phyloP scores from a whole-genome alignment of 2,329 filamentous ascomycete species.

The Fusarium staphyleae region DNA sequence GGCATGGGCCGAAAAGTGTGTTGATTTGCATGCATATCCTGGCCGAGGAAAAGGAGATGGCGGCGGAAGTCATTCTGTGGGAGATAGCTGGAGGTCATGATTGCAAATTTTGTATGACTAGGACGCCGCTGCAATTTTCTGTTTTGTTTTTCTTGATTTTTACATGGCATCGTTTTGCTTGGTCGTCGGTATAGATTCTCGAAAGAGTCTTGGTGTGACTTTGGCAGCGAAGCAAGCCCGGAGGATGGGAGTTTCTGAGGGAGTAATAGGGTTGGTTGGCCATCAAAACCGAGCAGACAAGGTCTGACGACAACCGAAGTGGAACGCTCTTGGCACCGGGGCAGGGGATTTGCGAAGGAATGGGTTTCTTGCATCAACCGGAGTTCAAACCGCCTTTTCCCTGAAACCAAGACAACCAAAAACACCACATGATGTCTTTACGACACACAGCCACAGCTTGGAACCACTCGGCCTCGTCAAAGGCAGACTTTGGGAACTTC shows the following conservation, averaged over 20 bases:
- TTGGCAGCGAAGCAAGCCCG: constrained; percentile 10
- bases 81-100: constrained; percentile 31
- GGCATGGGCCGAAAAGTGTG: constrained; percentile 50
- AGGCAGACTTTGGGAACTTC: constrained; percentile 39
- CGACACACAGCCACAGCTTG: constrained; percentile 41
- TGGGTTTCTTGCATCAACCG: constrained; percentile 39
- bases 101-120: constrained; percentile 45
- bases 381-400: constrained; percentile 41
- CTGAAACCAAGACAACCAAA: constrained; percentile 27
- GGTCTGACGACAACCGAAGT: constrained; percentile 26
- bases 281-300: constrained; percentile 36
- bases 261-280: constrained; percentile 42
- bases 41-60: constrained; percentile 43
- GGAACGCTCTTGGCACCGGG: constrained; percentile 29
- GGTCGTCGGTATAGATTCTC: constrained; percentile 10
- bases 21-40: constrained; percentile 53
- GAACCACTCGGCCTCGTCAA: constrained; percentile 44
- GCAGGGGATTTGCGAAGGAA: constrained; percentile 28
- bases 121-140: constrained; percentile 36
- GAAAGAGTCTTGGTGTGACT: constrained; percentile 8
- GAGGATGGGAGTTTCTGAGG: constrained; percentile 18
- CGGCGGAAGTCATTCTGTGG: constrained; percentile 37
- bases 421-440: constrained; percentile 35
- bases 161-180: constrained; percentile 24
- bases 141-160: constrained; percentile 29